These are phyloP conservation scores for Cydonia oblonga DNA, from an alignment of 331 rosid species.

Conservation along the genomic window DNA sequence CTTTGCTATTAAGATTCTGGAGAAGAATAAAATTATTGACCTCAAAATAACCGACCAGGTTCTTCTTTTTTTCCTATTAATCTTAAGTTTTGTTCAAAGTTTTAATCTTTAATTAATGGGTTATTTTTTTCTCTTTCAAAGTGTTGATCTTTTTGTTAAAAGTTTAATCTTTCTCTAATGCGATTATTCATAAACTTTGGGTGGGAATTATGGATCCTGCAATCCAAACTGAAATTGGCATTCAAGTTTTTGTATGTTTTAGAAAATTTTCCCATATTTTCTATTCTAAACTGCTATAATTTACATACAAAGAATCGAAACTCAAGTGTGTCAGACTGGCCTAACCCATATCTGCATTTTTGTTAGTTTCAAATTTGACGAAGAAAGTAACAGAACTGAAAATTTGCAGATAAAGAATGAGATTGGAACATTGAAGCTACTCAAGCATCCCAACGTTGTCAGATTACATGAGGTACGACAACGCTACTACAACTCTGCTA, in stretches of 20 bases:
- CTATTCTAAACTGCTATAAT: background rate
- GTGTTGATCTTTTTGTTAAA: no score
- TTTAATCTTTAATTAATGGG: background rate
- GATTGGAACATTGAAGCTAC: constrained; percentile 62
- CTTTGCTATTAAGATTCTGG: constrained; percentile 70
- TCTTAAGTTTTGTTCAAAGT: background rate
- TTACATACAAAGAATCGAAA: no score
- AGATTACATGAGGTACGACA: constrained; percentile 61
- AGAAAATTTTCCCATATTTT: no score
- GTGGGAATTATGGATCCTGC: no score
- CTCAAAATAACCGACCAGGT: constrained; percentile 79
- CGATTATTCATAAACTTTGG: background rate
- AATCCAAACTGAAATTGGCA: background rate
- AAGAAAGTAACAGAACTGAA: background rate
- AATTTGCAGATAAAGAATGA: constrained; percentile 79
- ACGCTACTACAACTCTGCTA: no score
- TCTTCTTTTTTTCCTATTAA: background rate
- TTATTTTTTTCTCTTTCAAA: no score
- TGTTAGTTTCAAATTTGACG: background rate
- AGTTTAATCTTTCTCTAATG: background rate
- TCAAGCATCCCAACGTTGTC: constrained; percentile 77
- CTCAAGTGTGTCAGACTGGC: accelerated
- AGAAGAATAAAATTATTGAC: constrained; percentile 48
- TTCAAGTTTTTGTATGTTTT: background rate
- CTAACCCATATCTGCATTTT: accelerated